Conservation (phyloP, 345 rosid genomes). For the Balakata baccata region DNA sequence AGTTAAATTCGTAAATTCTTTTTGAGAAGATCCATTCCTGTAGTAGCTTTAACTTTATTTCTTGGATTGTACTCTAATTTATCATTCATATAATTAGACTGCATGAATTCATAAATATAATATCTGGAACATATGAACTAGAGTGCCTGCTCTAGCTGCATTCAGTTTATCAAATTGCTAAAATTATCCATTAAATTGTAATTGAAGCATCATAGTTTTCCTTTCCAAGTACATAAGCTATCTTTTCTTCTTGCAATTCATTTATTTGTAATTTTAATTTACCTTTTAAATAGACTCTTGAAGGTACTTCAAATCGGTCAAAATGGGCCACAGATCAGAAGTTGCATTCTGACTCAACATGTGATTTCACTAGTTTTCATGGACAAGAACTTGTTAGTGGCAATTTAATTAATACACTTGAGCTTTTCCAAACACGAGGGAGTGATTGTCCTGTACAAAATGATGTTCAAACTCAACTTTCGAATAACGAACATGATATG, state of each 20-base stretch:
- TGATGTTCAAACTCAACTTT: constrained; percentile 24
- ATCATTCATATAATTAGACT: neutral
- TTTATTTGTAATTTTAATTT: constrained; percentile 11
- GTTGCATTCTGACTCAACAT: constrained; percentile 37
- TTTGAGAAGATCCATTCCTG: neutral
- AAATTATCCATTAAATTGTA: neutral
- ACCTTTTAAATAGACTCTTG: constrained; percentile 32
- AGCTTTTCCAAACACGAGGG: constrained; percentile 21
- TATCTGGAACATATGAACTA: constrained; percentile 1
- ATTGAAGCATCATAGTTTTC: neutral
- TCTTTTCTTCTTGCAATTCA: neutral
- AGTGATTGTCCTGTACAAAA: constrained; percentile 18
- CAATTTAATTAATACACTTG: constrained; percentile 21
- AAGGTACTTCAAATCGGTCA: constrained; percentile 23
- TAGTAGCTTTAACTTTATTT: neutral
- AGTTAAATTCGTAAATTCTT: constrained; percentile 3
- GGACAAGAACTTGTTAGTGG: constrained; percentile 38
- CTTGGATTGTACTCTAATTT: neutral
- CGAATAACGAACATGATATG: constrained; percentile 34
- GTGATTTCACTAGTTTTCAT: constrained; percentile 35
- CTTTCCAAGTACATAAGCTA: neutral
- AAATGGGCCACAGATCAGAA: constrained; percentile 37
- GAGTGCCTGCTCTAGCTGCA: neutral
- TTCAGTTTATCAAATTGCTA: neutral
- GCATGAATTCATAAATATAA: neutral